These are phyloP conservation scores for Candida yuanshanica DNA, from an alignment of 805 yeast genomes.

Conservation along the genomic window DNA sequence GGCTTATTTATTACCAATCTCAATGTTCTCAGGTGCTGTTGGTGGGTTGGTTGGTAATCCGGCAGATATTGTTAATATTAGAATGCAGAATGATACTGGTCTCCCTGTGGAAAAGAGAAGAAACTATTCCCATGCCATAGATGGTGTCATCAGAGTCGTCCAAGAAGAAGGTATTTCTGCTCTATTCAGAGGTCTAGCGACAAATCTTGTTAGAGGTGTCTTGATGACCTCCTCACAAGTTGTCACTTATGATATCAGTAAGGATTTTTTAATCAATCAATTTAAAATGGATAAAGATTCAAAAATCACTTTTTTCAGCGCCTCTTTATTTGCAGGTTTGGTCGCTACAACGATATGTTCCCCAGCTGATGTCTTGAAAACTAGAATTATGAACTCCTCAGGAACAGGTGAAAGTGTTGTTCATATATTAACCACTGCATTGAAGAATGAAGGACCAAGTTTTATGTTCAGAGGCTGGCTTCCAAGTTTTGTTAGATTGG, in stretches of 20 bases:
- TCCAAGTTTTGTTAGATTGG: slow-evolving; percentile 79
- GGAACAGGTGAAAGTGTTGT: slow-evolving; percentile 40
- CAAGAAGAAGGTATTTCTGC: slow-evolving; percentile 55
- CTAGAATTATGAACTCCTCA: slow-evolving; percentile 72
- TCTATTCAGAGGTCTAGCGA: slow-evolving; percentile 67
- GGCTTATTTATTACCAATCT: slow-evolving; percentile 58
- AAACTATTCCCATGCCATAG: slow-evolving; percentile 71
- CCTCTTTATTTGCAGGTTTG: slow-evolving; percentile 76
- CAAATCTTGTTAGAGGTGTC: slow-evolving; percentile 75
- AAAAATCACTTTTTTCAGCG: slow-evolving; percentile 68
- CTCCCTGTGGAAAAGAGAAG: slow-evolving; percentile 60
- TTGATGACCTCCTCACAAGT: slow-evolving; percentile 90
- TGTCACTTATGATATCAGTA: slow-evolving; percentile 78
- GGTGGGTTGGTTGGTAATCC: slow-evolving; percentile 90
- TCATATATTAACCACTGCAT: slow-evolving; percentile 45
- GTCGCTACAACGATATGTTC: slow-evolving; percentile 91
- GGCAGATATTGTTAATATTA: slow-evolving; percentile 77
- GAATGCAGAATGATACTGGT: slow-evolving; percentile 86
- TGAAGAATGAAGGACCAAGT: slow-evolving; percentile 63
- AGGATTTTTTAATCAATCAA: slow-evolving; percentile 47
- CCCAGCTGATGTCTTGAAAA: slow-evolving; percentile 88
- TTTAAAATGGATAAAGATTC: slow-evolving; percentile 51
- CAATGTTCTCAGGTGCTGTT: slow-evolving; percentile 79
- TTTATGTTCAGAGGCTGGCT: slow-evolving; percentile 91
- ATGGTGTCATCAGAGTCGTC: slow-evolving; percentile 59